Evolutionary conservation across 2,329 filamentous ascomycete species (phyloP), one percentile per base, ranked within the genome.

Genomic region (Aureobasidium sp.): DNA sequence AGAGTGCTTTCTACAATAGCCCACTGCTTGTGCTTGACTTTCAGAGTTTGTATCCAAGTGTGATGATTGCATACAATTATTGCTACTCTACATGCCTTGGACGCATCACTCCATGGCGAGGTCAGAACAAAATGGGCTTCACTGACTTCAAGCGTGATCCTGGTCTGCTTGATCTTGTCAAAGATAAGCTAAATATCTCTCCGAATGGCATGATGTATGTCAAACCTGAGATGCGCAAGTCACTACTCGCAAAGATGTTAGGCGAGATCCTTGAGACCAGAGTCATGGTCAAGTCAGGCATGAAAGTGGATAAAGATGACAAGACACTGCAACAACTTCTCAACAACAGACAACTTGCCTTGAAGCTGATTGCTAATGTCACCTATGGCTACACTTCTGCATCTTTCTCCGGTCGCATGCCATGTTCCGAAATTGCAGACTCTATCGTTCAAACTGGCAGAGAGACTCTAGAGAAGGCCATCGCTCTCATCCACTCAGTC

Each of bases 21-120:
- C 94, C 94, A 0, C 73, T 99, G 0, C 72, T 99, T 3, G 94
- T 99, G 0, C 80, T 99, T 7, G 94, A 99, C 74, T 99, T 99
- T 66, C 93, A 97, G 71, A 96, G 91, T 64, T 77, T 99, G 52
- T 99, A 99, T 67, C 94, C 94, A 0, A 97, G 92, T 74, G 87
- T 97, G 64, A 97, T 99, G 91, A 97, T 99, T 71, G 94, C 94
- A 0, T 97, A 99, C 78, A 99, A 99, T 70, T 94, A 97, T 72
- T 99, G 94, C 77, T 99, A 99, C 72, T 97, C 94, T 0, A 99
- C 94, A 0, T 99, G 92, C 68, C 80, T 97, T 0, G 94, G 94
- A 0, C 85, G 94, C 34, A 86, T 96, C 42, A 84, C 86, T 32
- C 85, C 86, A 68, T 97, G 93, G 93, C 85, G 91, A n/a, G 92